These are phyloP conservation scores for Pogostemon cablin DNA, from an alignment of 257 asterid species.

Conservation along the genomic window DNA sequence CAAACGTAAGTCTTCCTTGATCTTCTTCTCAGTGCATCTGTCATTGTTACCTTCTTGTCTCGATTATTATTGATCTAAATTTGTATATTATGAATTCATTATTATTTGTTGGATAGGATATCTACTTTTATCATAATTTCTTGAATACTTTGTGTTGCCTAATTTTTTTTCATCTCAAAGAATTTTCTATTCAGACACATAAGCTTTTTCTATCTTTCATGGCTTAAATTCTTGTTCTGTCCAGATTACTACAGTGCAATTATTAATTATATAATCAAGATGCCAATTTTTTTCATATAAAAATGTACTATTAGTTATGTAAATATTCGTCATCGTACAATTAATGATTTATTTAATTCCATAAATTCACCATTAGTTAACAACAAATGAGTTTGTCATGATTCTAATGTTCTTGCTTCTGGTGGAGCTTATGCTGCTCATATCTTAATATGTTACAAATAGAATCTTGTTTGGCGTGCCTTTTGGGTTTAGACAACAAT, in stretches of 20 bases:
- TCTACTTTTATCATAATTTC: neutral
- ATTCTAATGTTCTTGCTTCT: too few relatives aligned
- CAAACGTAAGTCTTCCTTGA: conserved; percentile 17
- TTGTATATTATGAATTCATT: neutral
- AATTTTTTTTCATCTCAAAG: neutral
- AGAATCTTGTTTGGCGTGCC: too few relatives aligned
- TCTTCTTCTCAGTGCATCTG: neutral
- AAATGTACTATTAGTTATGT: too few relatives aligned
- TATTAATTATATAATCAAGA: neutral
- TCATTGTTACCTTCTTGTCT: neutral
- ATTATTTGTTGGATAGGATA: neutral
- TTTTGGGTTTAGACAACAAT: too few relatives aligned
- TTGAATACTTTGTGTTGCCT: neutral
- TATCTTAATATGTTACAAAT: too few relatives aligned
- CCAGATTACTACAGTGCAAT: neutral
- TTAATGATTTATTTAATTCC: too few relatives aligned
- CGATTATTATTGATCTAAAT: neutral
- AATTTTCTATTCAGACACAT: neutral
- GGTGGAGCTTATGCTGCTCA: too few relatives aligned
- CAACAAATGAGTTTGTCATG: too few relatives aligned
- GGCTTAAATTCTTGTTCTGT: neutral
- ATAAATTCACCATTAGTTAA: too few relatives aligned
- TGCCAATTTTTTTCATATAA: neutral
- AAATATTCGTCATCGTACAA: too few relatives aligned
- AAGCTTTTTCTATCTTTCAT: neutral